Evolutionary conservation across 768 basidiomycete species (phyloP).

Genomic region (Lyophyllum shimeji): DNA sequence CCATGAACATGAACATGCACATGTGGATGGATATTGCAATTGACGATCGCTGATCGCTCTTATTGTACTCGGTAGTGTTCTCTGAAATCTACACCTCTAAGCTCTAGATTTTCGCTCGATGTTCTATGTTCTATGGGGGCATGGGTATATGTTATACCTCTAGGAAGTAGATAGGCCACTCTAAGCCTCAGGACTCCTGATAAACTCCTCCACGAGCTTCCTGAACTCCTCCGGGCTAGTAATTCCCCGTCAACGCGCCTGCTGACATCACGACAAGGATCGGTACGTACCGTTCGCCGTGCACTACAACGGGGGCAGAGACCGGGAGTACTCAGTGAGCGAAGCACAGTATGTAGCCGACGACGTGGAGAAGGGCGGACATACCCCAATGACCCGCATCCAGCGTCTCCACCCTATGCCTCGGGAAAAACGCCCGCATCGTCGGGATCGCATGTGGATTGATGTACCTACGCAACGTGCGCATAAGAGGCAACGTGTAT

Average conservation of each 20-base stretch:
- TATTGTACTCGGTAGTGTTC: too few relatives aligned
- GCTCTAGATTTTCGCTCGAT: too few relatives aligned
- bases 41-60: too few relatives aligned
- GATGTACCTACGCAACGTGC: slow-evolving; percentile 52
- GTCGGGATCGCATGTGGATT: slow-evolving; percentile 66
- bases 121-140: too few relatives aligned
- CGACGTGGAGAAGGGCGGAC: slow-evolving; percentile 18
- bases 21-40: too few relatives aligned
- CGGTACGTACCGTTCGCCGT: slow-evolving; percentile 56
- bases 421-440: slow-evolving; percentile 69
- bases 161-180: too few relatives aligned
- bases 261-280: not conserved
- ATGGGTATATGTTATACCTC: too few relatives aligned
- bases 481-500: not conserved
- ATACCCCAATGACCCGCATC: slow-evolving; percentile 84
- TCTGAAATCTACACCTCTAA: too few relatives aligned
- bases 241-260: not conserved
- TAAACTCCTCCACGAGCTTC: slow-evolving; percentile 26
- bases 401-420: slow-evolving; percentile 56
- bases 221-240: slow-evolving; percentile 50
- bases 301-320: slow-evolving; percentile 49
- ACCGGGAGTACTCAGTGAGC: not conserved
- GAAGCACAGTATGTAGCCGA: not conserved
- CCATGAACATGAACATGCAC: too few relatives aligned
- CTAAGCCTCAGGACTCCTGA: not conserved